Evolutionary conservation across 176 grass and related monocot species (phyloP).

Genomic region (Zoysia pacifica): DNA sequence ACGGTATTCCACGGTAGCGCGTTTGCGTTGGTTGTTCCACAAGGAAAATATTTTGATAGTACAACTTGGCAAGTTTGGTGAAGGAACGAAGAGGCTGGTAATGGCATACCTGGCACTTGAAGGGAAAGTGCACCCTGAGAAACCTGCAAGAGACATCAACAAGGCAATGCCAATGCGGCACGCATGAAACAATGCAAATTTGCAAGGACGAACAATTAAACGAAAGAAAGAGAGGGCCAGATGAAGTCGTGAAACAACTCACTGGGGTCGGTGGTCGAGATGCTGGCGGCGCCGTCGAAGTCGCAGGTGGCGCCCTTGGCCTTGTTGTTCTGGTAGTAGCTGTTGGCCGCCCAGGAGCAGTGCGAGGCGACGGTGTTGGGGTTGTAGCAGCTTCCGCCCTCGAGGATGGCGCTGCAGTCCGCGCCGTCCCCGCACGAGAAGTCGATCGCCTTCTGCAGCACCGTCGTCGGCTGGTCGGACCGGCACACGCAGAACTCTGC

Average conservation of each 20-base stretch:
- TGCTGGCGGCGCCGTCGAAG: slow-evolving; percentile 61
- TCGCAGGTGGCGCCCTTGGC: slow-evolving; percentile 64
- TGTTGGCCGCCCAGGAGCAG: slow-evolving; percentile 91
- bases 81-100: neutral
- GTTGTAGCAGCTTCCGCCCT: slow-evolving; percentile 67
- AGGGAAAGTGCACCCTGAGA: slow-evolving; percentile 67
- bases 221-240: too few species aligned
- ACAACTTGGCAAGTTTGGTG: neutral
- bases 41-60: neutral
- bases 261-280: slow-evolving; percentile 85
- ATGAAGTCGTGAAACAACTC: neutral
- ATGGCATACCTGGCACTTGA: slow-evolving; percentile 60
- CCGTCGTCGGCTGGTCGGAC: slow-evolving; percentile 51
- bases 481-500: slow-evolving; percentile 92
- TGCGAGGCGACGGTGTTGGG: slow-evolving; percentile 65
- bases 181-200: neutral
- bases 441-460: slow-evolving; percentile 81
- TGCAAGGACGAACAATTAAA: too few species aligned
- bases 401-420: slow-evolving; percentile 56
- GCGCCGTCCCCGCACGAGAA: slow-evolving; percentile 84
- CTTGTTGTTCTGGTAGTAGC: slow-evolving; percentile 82
- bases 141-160: slow-evolving; percentile 50
- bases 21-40: neutral
- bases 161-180: neutral
- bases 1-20: slow-evolving; percentile 9